Percentiles rank a stretch among this genome's conserved stretches.
Conservation (phyloP, 768 basidiomycete species). For the Phlebiopsis flavidoalba region DNA sequence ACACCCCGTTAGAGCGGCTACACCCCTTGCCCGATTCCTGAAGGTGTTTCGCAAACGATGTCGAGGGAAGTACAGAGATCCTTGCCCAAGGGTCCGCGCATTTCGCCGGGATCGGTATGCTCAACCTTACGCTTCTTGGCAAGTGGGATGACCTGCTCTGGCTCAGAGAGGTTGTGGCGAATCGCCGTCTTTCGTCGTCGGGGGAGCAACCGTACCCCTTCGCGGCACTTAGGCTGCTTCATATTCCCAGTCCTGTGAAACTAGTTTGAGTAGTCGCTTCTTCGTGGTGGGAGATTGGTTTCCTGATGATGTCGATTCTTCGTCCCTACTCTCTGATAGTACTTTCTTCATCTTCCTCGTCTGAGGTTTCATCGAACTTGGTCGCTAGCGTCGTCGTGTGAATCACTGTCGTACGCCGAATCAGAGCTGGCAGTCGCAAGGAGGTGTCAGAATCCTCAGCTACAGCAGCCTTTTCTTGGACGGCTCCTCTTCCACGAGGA, state of each 20-base stretch:
- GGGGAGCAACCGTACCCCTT: constrained; percentile 36
- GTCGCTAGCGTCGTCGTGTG: constrained; percentile 18
- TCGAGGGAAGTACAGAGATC: constrained; percentile 61
- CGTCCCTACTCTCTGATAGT: constrained; percentile 9
- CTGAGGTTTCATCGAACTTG: constrained; percentile 16
- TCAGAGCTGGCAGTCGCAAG: constrained; percentile 80
- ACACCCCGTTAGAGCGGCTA: not conserved
- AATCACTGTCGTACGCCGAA: constrained; percentile 51
- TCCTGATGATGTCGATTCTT: constrained; percentile 7
- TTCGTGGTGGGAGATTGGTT: constrained; percentile 27
- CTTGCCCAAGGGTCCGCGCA: constrained; percentile 80
- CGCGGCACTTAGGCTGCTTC: constrained; percentile 58
- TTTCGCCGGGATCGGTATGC: constrained; percentile 27
- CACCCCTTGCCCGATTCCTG: constrained; percentile 16
- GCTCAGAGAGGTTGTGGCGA: constrained; percentile 7
- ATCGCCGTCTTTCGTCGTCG: not conserved
- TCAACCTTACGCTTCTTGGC: constrained; percentile 48
- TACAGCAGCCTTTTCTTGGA: constrained; percentile 21
- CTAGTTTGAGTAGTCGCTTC: constrained; percentile 42
- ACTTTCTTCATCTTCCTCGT: constrained; percentile 13
- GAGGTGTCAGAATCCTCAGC: constrained; percentile 48
- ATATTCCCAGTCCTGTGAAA: constrained; percentile 92
- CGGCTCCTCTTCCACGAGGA: constrained; percentile 47
- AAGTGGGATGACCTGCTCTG: constrained; percentile 9
- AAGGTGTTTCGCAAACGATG: constrained; percentile 55